Evolutionary conservation across 2,329 filamentous ascomycete species (phyloP).

Genomic region (Plectosphaerella cucumerina): DNA sequence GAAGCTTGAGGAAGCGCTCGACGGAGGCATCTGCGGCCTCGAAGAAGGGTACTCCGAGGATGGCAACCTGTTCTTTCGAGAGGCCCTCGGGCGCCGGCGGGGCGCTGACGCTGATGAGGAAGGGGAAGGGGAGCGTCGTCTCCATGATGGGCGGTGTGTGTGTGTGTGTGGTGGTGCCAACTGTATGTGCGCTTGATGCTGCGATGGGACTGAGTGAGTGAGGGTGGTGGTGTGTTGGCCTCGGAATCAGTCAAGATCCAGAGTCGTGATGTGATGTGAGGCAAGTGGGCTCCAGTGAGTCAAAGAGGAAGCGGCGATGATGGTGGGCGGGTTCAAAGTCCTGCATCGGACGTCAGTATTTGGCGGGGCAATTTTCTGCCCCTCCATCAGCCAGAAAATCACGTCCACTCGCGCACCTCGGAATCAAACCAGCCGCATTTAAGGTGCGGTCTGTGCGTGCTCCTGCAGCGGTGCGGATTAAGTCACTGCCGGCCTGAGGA

Average conservation of each 20-base stretch:
- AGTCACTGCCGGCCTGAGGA: background rate
- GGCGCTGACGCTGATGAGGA: slow-evolving; percentile 54
- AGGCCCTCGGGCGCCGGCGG: slow-evolving; percentile 50
- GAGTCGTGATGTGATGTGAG: background rate
- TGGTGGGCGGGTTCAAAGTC: slow-evolving; percentile 7
- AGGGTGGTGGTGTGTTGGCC: background rate
- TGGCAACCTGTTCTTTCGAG: slow-evolving; percentile 51
- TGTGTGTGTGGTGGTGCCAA: background rate
- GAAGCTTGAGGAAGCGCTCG: slow-evolving; percentile 40
- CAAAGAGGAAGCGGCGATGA: slow-evolving; percentile 1
- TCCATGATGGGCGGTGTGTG: slow-evolving; percentile 44
- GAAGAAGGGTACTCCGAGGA: slow-evolving; percentile 56
- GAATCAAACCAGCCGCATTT: slow-evolving; percentile 10
- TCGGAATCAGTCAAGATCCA: background rate
- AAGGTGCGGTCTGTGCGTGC: slow-evolving; percentile 29
- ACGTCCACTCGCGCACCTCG: slow-evolving; percentile 10
- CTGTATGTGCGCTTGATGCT: background rate
- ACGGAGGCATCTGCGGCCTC: slow-evolving; percentile 45
- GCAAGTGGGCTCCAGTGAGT: background rate
- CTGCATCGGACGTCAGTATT: slow-evolving; percentile 19
- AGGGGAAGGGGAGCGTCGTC: slow-evolving; percentile 59
- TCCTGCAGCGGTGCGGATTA: slow-evolving; percentile 15
- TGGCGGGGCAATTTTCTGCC: slow-evolving; percentile 17
- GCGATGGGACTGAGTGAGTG: background rate
- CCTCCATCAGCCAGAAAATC: slow-evolving; percentile 14